Conservation (phyloP, 441 rosid species). For the Metrosideros polymorpha region DNA sequence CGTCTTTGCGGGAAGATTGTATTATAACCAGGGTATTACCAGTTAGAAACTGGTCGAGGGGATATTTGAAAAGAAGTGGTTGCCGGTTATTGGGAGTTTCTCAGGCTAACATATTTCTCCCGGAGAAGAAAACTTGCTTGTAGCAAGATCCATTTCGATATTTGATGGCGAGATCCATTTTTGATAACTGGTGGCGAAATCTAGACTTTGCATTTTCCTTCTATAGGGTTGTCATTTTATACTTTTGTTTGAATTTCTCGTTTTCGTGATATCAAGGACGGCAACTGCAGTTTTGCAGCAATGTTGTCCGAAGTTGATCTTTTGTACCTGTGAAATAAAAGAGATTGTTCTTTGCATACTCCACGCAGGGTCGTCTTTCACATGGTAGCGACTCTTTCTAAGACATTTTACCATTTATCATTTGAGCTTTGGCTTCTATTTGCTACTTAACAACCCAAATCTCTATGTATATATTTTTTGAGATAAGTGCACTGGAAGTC, state of each 20-base stretch:
- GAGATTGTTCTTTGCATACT: neutral
- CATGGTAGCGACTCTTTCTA: neutral
- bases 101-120: neutral
- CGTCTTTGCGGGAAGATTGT: conserved; percentile 62
- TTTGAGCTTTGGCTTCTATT: neutral
- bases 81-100: neutral
- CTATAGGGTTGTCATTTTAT: neutral
- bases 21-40: neutral
- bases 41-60: neutral
- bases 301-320: neutral
- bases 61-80: neutral
- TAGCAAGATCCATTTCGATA: neutral
- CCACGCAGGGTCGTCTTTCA: neutral
- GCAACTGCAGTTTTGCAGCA: neutral
- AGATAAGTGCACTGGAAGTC: too few species aligned
- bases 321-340: neutral
- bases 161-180: neutral
- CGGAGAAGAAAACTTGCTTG: neutral
- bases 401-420: neutral
- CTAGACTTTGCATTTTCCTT: neutral
- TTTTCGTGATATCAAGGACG: neutral
- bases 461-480: neutral
- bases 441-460: neutral
- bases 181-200: neutral
- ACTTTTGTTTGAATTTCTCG: neutral